Percentiles rank a stretch among this genome's conserved stretches.
phyloP scores from a whole-genome alignment of 768 basidiomycete genomes.

The Polyporus arcularius region DNA sequence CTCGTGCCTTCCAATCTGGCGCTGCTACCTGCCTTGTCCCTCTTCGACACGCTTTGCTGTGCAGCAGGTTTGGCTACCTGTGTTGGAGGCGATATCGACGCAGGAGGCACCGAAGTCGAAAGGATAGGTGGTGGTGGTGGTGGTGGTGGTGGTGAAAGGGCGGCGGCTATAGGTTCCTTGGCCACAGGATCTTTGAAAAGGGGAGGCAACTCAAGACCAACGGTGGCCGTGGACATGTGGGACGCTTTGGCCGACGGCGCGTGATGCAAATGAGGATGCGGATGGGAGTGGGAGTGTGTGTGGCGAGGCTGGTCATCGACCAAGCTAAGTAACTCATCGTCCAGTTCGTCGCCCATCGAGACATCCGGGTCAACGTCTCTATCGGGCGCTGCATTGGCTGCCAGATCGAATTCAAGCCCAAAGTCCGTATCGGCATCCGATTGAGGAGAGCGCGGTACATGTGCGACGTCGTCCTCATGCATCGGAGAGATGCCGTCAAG shows the following conservation, averaged over 20 bases:
- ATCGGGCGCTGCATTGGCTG: constrained; percentile 13
- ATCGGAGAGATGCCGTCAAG: constrained; percentile 6
- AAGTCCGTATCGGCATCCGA: constrained; percentile 19
- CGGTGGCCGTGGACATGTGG: not conserved
- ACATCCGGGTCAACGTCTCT: constrained; percentile 28
- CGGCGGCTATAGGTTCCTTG: constrained; percentile 7
- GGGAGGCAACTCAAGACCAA: not conserved
- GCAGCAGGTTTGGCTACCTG: not conserved
- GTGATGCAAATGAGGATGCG: constrained; percentile 10
- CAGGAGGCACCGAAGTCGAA: constrained; percentile 53
- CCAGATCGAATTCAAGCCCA: constrained; percentile 41
- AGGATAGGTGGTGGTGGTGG: constrained; percentile 10
- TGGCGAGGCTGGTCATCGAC: constrained; percentile 52
- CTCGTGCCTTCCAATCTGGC: constrained; percentile 15
- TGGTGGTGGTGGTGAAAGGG: constrained; percentile 16
- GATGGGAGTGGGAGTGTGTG: constrained; percentile 4
- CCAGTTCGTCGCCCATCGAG: constrained; percentile 56
- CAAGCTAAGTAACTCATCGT: constrained; percentile 68
- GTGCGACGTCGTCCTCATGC: not conserved
- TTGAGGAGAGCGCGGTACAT: not conserved
- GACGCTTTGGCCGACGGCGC: not conserved
- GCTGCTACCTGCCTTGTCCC: constrained; percentile 8
- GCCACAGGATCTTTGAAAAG: not conserved
- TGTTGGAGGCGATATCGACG: constrained; percentile 33
- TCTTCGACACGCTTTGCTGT: not conserved